Base-by-base conservation (phyloP, 2,329 filamentous ascomycete species). In the Incumbomyces lentus region DNA sequence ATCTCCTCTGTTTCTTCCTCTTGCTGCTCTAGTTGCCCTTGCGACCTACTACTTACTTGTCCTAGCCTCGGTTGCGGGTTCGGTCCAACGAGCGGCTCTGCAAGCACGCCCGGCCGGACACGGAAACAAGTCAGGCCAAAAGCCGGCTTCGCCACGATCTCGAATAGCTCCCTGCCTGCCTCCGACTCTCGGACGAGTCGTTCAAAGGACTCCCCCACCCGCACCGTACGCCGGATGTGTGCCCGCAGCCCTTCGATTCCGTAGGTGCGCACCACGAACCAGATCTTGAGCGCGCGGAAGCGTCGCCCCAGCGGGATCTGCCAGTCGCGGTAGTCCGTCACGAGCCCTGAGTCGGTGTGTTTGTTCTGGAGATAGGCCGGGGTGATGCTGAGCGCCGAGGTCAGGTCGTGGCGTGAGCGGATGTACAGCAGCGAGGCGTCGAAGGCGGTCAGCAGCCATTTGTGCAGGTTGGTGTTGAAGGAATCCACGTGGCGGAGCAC, bases 281-380 rank as follows among this genome's bases (percentile, higher is more conserved):
- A 96, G 52, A 95, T 81, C 70, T 96, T 96, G 48, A 96, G 68
- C 2, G 83, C 80, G 50, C 90, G 77, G 74, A 96, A 96, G 13
- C 90, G 75, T 2, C 90, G 75, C 7, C 90, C 90, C 0, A 96
- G 79, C 0, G 90, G 88, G 58, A 96, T 93, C 68, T 95, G 88
- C 90, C 90, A 96, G 71, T 96, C 89, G 39, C 90, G 79, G 70
- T 95, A 95, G 66, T 96, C 90, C 18, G 87, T 95, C 1, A 95
- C 90, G 1, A 90, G 74, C 0, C 87, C 88, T 32, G 75, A 78
- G 57, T 92, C 86, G 2, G 83, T 85, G 68, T 82, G 87, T 3
- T 78, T 70, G 66, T 95, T 95, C 53, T 81, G 75, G 22, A 95
- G 78, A 68, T 94, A 95, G 3, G 82, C 75, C 0, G 86, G 86